Evolutionary conservation across 805 yeast genomes (phyloP).

Genomic region (Wickerhamomyces chambardii): DNA sequence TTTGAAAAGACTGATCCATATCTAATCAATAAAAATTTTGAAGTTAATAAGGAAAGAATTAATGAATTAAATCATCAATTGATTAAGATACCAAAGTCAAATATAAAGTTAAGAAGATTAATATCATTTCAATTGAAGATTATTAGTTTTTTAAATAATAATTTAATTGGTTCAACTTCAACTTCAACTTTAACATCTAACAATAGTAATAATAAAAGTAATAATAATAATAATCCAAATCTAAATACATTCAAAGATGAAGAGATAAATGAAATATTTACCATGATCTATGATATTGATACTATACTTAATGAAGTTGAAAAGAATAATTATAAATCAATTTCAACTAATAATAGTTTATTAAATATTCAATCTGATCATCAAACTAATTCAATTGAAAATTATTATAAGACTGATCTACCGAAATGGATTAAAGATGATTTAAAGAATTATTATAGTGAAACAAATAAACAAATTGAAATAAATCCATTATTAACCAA

Average conservation of each 20-base stretch:
- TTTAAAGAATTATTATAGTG: slow-evolving; percentile 5
- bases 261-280: no score
- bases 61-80: slow-evolving; percentile 2
- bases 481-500: slow-evolving; percentile 10
- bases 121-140: neutral
- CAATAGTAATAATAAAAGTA: no score
- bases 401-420: slow-evolving; percentile 3
- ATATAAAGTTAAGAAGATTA: no score
- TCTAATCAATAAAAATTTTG: slow-evolving; percentile 8
- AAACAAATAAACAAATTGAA: slow-evolving; percentile 7
- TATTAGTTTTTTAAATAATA: no score
- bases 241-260: no score
- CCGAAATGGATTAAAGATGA: slow-evolving; percentile 4
- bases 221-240: no score
- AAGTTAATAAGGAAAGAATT: slow-evolving; percentile 6
- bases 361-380: neutral
- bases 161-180: no score
- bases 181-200: no score
- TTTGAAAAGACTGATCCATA: slow-evolving; percentile 6
- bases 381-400: slow-evolving; percentile 2
- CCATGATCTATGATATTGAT: neutral
- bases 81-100: neutral
- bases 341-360: no score
- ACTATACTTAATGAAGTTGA: neutral
- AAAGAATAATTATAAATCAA: no score